Conservation (phyloP, 192 early-diverging fungal species). For the Tieghemiomyces parasiticus region DNA sequence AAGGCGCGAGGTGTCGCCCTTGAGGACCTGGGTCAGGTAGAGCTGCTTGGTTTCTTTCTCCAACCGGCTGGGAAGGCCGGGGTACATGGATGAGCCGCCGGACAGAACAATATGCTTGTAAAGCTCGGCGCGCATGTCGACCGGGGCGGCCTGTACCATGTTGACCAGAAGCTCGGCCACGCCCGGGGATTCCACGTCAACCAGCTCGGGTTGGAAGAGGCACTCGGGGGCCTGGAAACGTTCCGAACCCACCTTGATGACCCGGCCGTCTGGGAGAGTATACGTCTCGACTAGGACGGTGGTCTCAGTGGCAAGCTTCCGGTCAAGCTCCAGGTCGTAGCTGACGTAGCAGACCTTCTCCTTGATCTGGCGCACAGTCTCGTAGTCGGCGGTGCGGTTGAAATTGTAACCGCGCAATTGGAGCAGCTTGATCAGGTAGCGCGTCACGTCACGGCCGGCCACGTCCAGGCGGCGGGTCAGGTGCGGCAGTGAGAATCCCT, state of each 20-base stretch:
- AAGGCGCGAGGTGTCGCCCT: conserved; percentile 68
- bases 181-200: conserved; percentile 87
- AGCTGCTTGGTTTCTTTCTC: conserved; percentile 98
- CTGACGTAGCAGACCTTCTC: conserved; percentile 97
- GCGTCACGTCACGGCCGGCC: conserved; percentile 90
- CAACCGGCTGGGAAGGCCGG: conserved; percentile 87
- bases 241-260: conserved; percentile 98
- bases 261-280: conserved; percentile 92
- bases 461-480: conserved; percentile 83
- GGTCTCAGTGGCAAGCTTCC: conserved; percentile 90
- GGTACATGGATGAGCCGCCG: conserved; percentile 98
- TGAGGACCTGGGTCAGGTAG: conserved; percentile 78
- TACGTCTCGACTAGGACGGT: conserved; percentile 93
- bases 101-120: conserved; percentile 98
- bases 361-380: conserved; percentile 94
- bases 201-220: conserved; percentile 94
- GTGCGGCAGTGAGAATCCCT: conserved; percentile 85
- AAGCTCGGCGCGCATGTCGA: conserved; percentile 86
- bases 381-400: conserved; percentile 95
- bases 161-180: conserved; percentile 92
- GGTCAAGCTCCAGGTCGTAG: conserved; percentile 88
- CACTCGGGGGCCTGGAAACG: conserved; percentile 97
- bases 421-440: conserved; percentile 92
- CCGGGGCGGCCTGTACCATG: conserved; percentile 74
- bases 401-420: conserved; percentile 90